Evolutionary conservation across 805 yeast genomes (phyloP).

Genomic region (Brettanomyces sp.): DNA sequence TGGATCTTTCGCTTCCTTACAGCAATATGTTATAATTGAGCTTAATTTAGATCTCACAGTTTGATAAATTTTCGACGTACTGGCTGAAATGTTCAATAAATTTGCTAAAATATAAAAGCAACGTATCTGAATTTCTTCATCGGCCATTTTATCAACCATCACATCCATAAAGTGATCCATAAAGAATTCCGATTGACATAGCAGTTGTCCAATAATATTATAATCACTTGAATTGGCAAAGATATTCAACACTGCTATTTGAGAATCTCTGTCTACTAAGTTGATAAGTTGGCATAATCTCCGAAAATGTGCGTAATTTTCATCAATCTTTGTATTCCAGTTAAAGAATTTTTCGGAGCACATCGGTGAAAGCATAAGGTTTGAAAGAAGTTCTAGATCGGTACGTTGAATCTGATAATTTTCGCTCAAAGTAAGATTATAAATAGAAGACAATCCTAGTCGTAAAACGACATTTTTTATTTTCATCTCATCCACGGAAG

Average conservation of each 20-base stretch:
- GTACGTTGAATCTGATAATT: conserved; percentile 35
- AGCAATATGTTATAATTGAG: not conserved
- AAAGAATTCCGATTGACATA: conserved; percentile 14
- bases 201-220: conserved; percentile 15
- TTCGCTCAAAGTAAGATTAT: conserved; percentile 25
- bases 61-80: not conserved
- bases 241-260: conserved; percentile 23
- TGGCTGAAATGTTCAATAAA: not conserved
- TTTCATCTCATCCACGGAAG: conserved; percentile 27
- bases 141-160: conserved; percentile 9
- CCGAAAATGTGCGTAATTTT: conserved; percentile 31
- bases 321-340: conserved; percentile 25
- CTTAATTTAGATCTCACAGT: not conserved
- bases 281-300: conserved; percentile 31
- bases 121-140: conserved; percentile 16
- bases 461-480: conserved; percentile 28
- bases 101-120: conserved; percentile 14
- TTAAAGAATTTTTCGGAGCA: conserved; percentile 53
- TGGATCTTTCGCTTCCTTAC: not conserved
- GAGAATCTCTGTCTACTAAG: conserved; percentile 31
- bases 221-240: conserved; percentile 23
- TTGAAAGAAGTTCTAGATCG: conserved; percentile 39
- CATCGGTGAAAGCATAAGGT: conserved; percentile 29
- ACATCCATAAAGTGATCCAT: conserved; percentile 8
- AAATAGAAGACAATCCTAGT: conserved; percentile 26